Conservation (phyloP, 306 rosid species). For the Acacia confusa region DNA sequence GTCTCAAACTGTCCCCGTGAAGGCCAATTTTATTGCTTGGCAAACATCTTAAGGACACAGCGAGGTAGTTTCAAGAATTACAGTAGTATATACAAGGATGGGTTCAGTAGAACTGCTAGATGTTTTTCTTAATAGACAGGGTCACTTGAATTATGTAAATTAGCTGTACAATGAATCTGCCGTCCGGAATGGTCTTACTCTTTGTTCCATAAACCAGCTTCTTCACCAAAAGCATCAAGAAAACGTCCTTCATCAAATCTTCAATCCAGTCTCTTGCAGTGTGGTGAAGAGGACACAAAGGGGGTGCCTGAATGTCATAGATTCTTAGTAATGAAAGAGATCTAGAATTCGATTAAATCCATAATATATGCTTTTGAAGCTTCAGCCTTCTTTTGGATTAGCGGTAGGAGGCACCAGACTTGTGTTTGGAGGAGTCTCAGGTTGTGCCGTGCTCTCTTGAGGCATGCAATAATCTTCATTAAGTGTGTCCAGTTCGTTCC, state of each 20-base stretch:
- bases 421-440: conserved; percentile 47
- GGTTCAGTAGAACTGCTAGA: conserved; percentile 30
- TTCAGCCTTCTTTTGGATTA: conserved; percentile 51
- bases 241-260: conserved; percentile 46
- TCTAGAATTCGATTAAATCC: conserved; percentile 32
- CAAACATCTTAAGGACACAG: conserved; percentile 25
- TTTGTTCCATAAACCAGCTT: conserved; percentile 13
- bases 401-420: conserved; percentile 54
- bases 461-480: conserved; percentile 56
- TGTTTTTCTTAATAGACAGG: conserved; percentile 28
- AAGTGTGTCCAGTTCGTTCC: conserved; percentile 64
- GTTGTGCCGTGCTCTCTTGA: conserved; percentile 37
- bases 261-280: conserved; percentile 47
- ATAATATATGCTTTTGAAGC: conserved; percentile 21
- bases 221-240: conserved; percentile 24
- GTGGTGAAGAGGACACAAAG: conserved; percentile 30
- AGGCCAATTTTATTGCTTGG: conserved; percentile 32
- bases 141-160: conserved; percentile 33
- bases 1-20: background rate
- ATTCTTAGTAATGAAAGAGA: conserved; percentile 35
- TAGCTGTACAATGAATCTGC: conserved; percentile 59
- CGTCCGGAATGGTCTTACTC: background rate
- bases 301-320: conserved; percentile 48
- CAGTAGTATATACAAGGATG: conserved; percentile 49
- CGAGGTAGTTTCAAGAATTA: conserved; percentile 26